A percentile compares a stretch with the other conserved stretches of the same genome.
Conservation (phyloP, 371 early-diverging fungal species). For the Batkoa obscura region DNA sequence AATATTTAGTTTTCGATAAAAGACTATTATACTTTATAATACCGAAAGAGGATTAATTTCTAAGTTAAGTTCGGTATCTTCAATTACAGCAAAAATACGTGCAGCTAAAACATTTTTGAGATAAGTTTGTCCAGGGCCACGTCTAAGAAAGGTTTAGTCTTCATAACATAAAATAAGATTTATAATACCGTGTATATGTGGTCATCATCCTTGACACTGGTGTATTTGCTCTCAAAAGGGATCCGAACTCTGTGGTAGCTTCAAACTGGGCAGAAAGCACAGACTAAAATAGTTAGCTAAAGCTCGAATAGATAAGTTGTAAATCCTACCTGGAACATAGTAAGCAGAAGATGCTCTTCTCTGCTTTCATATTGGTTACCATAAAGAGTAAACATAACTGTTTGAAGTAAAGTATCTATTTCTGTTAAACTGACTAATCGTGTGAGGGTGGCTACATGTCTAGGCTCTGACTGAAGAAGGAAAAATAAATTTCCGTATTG, state of each 20-base stretch:
- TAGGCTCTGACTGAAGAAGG: conserved; percentile 79
- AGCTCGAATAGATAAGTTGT: not conserved
- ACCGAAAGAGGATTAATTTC: conserved; percentile 78
- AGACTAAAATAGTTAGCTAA: conserved; percentile 22
- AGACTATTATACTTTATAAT: not conserved
- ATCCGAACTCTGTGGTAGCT: conserved; percentile 65
- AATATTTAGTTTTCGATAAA: not conserved
- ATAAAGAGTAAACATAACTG: conserved; percentile 89
- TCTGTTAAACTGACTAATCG: conserved; percentile 68
- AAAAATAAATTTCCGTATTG: conserved; percentile 85
- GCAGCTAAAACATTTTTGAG: conserved; percentile 70
- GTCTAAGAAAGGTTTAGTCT: conserved; percentile 17
- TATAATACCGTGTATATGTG: conserved; percentile 46
- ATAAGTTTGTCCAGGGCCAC: conserved; percentile 86
- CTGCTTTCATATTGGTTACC: conserved; percentile 92
- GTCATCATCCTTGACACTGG: conserved; percentile 93
- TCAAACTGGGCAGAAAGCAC: conserved; percentile 82
- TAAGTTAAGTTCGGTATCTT: conserved; percentile 52
- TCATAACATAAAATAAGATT: not conserved
- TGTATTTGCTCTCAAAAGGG: conserved; percentile 79
- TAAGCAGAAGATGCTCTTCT: conserved; percentile 82
- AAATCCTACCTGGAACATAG: conserved; percentile 75
- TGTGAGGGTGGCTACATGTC: conserved; percentile 71
- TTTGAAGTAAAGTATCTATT: conserved; percentile 83
- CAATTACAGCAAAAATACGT: conserved; percentile 55